Conservation (phyloP, 306 rosid genomes). For the Mimosa pudica region DNA sequence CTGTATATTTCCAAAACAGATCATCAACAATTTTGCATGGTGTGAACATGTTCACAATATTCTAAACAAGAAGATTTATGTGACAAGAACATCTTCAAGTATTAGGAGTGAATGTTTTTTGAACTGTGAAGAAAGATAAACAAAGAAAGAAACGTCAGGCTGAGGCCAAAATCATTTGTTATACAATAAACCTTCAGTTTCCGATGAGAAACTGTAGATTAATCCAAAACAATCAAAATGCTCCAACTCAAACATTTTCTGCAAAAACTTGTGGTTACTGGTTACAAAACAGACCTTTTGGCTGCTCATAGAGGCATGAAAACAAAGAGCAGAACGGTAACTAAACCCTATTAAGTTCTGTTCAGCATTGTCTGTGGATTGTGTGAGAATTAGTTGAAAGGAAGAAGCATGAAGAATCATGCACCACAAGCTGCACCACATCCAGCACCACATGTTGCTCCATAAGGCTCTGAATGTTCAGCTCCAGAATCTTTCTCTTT, state of each 20-base stretch:
- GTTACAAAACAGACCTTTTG: background rate
- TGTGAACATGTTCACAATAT: background rate
- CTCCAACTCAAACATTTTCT: background rate
- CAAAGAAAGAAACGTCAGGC: background rate
- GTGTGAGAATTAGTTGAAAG: slow-evolving; percentile 1
- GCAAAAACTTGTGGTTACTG: background rate
- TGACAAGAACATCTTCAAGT: background rate
- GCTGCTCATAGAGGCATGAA: slow-evolving; percentile 4
- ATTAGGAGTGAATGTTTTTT: background rate
- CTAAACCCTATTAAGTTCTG: background rate
- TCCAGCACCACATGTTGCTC: slow-evolving; percentile 12
- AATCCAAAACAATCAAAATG: background rate
- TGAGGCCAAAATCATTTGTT: background rate
- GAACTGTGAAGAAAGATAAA: background rate
- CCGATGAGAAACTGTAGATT: background rate
- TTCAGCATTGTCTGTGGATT: background rate
- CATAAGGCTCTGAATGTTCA: slow-evolving; percentile 19
- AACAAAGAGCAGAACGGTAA: background rate
- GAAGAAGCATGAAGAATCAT: background rate
- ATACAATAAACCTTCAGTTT: background rate
- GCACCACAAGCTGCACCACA: slow-evolving; percentile 24
- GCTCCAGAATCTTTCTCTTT: slow-evolving; percentile 4
- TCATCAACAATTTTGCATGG: background rate
- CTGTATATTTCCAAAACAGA: background rate
- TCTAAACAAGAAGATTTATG: background rate